phyloP scores from a whole-genome alignment of 208 protist genomes.

The Kentomonas sorsogonicus region DNA sequence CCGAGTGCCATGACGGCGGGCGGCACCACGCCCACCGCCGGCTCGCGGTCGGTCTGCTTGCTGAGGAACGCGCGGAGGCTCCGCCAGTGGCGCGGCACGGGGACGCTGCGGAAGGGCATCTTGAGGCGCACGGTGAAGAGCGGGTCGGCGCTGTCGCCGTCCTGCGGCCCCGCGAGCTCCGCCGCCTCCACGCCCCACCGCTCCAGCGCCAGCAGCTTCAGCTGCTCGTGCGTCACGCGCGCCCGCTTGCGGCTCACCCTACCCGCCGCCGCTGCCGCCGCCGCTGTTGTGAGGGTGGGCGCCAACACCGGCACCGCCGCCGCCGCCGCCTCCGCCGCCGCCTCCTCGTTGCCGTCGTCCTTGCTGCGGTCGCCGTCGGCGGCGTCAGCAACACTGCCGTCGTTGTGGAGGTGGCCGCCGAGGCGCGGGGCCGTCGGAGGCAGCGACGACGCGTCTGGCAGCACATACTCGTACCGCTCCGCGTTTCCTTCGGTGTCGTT shows the following conservation, averaged over 20 bases:
- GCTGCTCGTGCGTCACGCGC: conserved; percentile 53
- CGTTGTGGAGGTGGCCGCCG: too few species aligned
- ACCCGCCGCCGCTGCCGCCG: too few species aligned
- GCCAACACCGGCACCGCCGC: conserved; percentile 9
- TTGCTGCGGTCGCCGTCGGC: conserved; percentile 6
- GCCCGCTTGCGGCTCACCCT: conserved; percentile 35
- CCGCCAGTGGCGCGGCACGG: conserved; percentile 98
- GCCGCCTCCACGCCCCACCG: conserved; percentile 29
- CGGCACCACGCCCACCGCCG: conserved; percentile 93
- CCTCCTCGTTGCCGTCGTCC: conserved; percentile 22
- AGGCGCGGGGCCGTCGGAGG: conserved; percentile 1
- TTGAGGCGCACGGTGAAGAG: conserved; percentile 96
- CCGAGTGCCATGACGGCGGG: conserved; percentile 90
- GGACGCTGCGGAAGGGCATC: conserved; percentile 80
- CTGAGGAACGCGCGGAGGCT: conserved; percentile 97
- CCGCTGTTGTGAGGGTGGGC: too few species aligned
- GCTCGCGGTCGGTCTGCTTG: conserved; percentile 92
- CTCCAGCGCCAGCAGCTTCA: conserved; percentile 47
- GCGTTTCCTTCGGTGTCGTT: conserved; percentile 3
- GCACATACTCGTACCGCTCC: neutral
- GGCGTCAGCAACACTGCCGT: neutral
- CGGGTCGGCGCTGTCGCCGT: conserved; percentile 95
- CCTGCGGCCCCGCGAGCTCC: conserved; percentile 95
- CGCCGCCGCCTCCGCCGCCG: conserved; percentile 16
- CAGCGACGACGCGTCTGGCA: too few species aligned